Base-by-base conservation (phyloP, 257 asterid genomes). In the Nicotiana tomentosiformis region DNA sequence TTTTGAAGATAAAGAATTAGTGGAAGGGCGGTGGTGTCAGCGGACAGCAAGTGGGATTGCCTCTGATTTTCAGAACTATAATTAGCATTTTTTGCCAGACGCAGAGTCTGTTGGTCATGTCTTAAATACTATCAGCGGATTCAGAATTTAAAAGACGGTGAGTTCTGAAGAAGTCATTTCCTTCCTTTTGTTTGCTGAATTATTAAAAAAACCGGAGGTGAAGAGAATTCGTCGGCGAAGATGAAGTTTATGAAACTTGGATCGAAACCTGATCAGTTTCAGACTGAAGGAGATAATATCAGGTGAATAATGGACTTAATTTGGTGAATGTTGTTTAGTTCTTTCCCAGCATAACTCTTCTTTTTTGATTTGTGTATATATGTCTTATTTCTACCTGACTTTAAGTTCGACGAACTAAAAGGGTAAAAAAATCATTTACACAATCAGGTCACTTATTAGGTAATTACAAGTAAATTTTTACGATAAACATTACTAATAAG, bases 221-320 rank as follows among this genome's bases (percentile, higher is more conserved):
- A 66, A 81, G 82, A 84, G 15, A 43, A 30, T 77, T 37, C 46
- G 39, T 18, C 65, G 18, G 53, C 68, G 23, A 88, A 87, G 86
- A 95, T 95, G 98, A 95, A 95, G 97, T 95, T 90, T 84, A 95
- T 95, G 98, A 95, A 95, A 87, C 96, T 95, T 76, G 98, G 98
- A 62, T 93, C 98, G 18, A 95, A 95, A 87, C 93, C 97, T 33
- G 98, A 95, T 84, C 94, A 83, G 84, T 92, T 95, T 89, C 97
- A 93, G 88, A 88, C 93, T 23, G 97, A 95, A 65, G 98, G 94
- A 39, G 97, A 92, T 9, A 85, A 84, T 84, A 88, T 89, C 90
- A 95, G 98, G 98, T 95, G 82, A 70, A 94, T 83, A 20, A 69
- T 18, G 46, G 20, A 6, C 20, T 82, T 43, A 23, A 15, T 53